Evolutionary conservation across 306 rosid species (phyloP).

Genomic region (Notholithocarpus densiflorus): DNA sequence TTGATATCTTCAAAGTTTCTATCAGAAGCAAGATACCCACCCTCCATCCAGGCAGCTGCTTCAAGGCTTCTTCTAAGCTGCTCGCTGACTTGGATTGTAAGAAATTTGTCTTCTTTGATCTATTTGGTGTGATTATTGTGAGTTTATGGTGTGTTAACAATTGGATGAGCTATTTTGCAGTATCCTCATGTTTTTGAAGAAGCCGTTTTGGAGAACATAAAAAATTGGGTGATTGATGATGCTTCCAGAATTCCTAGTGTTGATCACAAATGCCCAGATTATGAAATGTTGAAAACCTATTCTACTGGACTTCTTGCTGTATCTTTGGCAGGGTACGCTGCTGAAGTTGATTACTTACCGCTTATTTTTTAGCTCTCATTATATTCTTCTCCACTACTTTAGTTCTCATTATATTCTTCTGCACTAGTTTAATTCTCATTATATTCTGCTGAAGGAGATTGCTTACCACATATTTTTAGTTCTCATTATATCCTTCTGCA

Average conservation of each 20-base stretch:
- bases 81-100: slow-evolving; percentile 83
- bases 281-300: slow-evolving; percentile 86
- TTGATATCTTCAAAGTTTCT: slow-evolving; percentile 83
- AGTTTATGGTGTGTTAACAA: not conserved
- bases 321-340: slow-evolving; percentile 67
- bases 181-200: slow-evolving; percentile 95
- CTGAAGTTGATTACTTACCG: not conserved
- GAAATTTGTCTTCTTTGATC: slow-evolving; percentile 6
- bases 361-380: not conserved
- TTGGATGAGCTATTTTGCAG: slow-evolving; percentile 47
- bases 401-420: not conserved
- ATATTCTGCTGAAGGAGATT: slow-evolving; percentile 3
- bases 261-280: slow-evolving; percentile 60
- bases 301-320: slow-evolving; percentile 90
- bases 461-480: not conserved
- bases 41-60: slow-evolving; percentile 73
- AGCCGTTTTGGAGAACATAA: slow-evolving; percentile 62
- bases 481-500: not conserved
- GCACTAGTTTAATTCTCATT: not conserved
- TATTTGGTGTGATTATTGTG: not conserved
- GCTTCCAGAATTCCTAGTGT: slow-evolving; percentile 36
- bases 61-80: slow-evolving; percentile 73
- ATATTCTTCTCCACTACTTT: not conserved
- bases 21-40: slow-evolving; percentile 60
- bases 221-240: slow-evolving; percentile 82